These are phyloP conservation scores for Ananas comosus DNA, from an alignment of 176 grass and related monocot species.

Conservation along the genomic window DNA sequence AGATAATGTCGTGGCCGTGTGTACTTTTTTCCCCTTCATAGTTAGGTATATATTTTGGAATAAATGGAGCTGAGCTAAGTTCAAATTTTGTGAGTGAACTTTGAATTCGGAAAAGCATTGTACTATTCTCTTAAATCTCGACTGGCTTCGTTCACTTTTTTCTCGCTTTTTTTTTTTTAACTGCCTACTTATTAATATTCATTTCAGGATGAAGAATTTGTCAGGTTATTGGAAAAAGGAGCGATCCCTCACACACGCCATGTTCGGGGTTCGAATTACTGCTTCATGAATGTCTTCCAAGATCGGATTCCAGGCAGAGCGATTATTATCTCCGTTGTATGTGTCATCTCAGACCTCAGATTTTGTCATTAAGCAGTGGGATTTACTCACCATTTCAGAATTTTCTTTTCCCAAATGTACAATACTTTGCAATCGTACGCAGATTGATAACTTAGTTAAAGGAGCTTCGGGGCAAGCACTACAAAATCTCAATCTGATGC, in stretches of 20 bases:
- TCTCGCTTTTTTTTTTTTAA: background rate
- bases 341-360: conserved; percentile 14
- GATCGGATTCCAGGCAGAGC: conserved; percentile 88
- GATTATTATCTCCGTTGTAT: conserved; percentile 84
- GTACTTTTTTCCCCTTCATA: too few relatives aligned
- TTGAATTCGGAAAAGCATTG: too few relatives aligned
- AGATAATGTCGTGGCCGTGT: too few relatives aligned
- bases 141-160: background rate
- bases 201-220: conserved; percentile 78
- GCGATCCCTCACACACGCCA: conserved; percentile 59
- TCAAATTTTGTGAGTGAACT: too few relatives aligned
- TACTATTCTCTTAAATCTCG: background rate
- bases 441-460: conserved; percentile 99
- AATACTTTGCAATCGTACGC: background rate
- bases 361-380: background rate
- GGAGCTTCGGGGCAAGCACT: conserved; percentile 94
- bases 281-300: conserved; percentile 82
- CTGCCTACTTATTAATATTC: background rate
- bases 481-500: conserved; percentile 98
- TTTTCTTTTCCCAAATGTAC: background rate
- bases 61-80: too few relatives aligned
- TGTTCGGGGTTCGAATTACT: conserved; percentile 88
- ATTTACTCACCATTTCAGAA: background rate
- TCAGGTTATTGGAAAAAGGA: conserved; percentile 57
- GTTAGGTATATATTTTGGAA: too few relatives aligned